These are phyloP conservation scores for Cyclotella baltica DNA, from an alignment of 108 stramenopile species.

Conservation along the genomic window DNA sequence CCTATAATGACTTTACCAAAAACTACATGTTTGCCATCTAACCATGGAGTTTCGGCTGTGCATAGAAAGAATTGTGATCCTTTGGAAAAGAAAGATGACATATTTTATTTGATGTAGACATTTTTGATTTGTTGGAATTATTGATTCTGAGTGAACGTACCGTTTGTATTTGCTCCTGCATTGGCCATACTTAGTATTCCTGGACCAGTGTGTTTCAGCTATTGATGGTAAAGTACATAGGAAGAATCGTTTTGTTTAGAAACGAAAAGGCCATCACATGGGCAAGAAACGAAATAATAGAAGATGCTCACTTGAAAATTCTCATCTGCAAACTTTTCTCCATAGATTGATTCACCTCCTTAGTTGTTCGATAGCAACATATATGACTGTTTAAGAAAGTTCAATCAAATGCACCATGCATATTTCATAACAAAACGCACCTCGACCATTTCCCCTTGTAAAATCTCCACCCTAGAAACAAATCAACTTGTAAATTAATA, in stretches of 20 bases:
- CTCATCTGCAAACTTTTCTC: conserved; percentile 94
- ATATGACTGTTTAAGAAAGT: not conserved
- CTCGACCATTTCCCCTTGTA: conserved; percentile 79
- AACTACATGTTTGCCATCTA: conserved; percentile 96
- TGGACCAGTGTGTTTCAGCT: conserved; percentile 28
- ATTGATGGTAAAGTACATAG: not conserved
- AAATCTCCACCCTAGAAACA: conserved; percentile 69
- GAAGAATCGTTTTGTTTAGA: not conserved
- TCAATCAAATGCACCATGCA: not conserved
- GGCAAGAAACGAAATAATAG: not conserved
- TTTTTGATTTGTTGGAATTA: not conserved
- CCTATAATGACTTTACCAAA: conserved; percentile 93
- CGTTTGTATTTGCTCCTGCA: conserved; percentile 96
- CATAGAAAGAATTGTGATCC: conserved; percentile 95
- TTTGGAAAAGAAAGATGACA: not conserved
- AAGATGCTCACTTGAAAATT: conserved; percentile 84
- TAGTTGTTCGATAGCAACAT: conserved; percentile 28
- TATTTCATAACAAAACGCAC: conserved; percentile 1
- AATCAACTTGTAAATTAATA: not conserved
- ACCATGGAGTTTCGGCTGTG: conserved; percentile 93
- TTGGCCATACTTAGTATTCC: conserved; percentile 94
- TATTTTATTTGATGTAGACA: not conserved
- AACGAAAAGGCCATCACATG: not conserved
- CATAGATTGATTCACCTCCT: conserved; percentile 93
- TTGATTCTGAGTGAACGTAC: conserved; percentile 18